A percentile compares a stretch with the other conserved stretches of the same genome.
These are phyloP conservation scores for Pythium apleroticum DNA, from an alignment of 352 stramenopile genomes.

Conservation along the genomic window DNA sequence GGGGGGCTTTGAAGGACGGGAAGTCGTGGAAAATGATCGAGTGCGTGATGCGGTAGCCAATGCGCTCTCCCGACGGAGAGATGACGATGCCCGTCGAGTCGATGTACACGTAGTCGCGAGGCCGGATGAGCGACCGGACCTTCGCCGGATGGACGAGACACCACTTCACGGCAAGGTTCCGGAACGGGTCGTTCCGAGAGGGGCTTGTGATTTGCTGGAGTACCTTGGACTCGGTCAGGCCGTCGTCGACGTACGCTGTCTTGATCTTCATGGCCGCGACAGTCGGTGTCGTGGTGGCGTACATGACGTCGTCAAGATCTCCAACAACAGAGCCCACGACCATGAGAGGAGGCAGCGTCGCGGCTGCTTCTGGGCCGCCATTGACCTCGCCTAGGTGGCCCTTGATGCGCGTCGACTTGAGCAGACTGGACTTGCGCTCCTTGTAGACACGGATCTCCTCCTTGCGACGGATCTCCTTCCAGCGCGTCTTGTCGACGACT, in stretches of 20 bases:
- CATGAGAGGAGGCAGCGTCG: slow-evolving; percentile 15
- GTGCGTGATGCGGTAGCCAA: slow-evolving; percentile 49
- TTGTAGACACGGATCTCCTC: slow-evolving; percentile 20
- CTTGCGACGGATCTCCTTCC: slow-evolving; percentile 9
- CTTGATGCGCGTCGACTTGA: slow-evolving; percentile 8
- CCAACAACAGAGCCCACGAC: slow-evolving; percentile 17
- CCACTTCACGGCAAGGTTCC: slow-evolving; percentile 16
- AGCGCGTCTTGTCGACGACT: slow-evolving; percentile 8
- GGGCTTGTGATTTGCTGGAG: slow-evolving; percentile 9
- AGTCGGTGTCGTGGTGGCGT: slow-evolving; percentile 16
- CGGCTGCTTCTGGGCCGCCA: not conserved
- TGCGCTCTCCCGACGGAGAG: slow-evolving; percentile 37
- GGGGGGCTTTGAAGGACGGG: slow-evolving; percentile 19
- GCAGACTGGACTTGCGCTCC: slow-evolving; percentile 16
- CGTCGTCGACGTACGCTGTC: slow-evolving; percentile 21
- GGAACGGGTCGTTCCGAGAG: slow-evolving; percentile 15
- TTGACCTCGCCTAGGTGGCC: slow-evolving; percentile 2
- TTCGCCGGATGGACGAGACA: slow-evolving; percentile 2
- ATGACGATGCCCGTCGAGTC: slow-evolving; percentile 41
- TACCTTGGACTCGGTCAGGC: slow-evolving; percentile 15
- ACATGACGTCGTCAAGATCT: slow-evolving; percentile 27
- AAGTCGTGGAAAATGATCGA: slow-evolving; percentile 39
- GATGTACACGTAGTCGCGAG: slow-evolving; percentile 45
- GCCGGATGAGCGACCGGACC: slow-evolving; percentile 22
- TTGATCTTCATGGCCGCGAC: slow-evolving; percentile 26